Percentiles rank a stretch among this genome's conserved stretches.
Conservation (phyloP, 1,284 basidiomycete species). For the Sporisorium scitamineum region DNA sequence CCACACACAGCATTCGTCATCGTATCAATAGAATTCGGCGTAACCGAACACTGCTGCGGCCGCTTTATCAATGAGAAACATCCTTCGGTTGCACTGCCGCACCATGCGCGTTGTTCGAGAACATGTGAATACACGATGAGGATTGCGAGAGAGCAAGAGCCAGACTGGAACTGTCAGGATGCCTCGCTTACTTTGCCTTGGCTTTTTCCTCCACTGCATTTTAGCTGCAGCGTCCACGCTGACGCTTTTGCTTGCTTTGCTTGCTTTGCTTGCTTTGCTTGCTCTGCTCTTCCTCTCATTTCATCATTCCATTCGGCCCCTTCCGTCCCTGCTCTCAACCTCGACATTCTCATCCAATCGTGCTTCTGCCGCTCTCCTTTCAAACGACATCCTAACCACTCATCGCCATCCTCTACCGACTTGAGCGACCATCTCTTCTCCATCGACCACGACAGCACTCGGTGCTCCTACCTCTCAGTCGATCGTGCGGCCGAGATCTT, state of each 20-base stretch:
- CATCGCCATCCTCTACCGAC: background rate
- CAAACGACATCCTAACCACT: background rate
- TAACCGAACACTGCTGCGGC: too few species aligned
- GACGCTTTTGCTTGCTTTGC: background rate
- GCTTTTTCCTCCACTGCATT: background rate
- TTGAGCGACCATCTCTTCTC: background rate
- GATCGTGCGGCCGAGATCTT: background rate
- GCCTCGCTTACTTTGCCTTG: background rate
- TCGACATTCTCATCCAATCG: background rate
- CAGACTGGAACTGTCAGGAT: background rate
- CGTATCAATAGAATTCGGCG: background rate
- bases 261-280: too few species aligned
- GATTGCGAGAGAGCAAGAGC: background rate
- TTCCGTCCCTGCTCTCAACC: background rate
- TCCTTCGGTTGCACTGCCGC: too few species aligned
- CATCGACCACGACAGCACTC: background rate
- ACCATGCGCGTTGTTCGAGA: too few species aligned
- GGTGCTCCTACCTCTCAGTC: too few species aligned
- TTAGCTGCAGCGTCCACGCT: background rate
- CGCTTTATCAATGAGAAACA: too few species aligned
- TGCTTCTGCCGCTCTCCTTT: too few species aligned
- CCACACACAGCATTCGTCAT: constrained; percentile 1
- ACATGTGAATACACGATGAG: too few species aligned
- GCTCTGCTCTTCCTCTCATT: background rate
- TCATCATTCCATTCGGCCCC: background rate